These are phyloP conservation scores for Talaromyces funiculosus DNA, from an alignment of 2,329 filamentous ascomycete genomes.

Conservation along the genomic window DNA sequence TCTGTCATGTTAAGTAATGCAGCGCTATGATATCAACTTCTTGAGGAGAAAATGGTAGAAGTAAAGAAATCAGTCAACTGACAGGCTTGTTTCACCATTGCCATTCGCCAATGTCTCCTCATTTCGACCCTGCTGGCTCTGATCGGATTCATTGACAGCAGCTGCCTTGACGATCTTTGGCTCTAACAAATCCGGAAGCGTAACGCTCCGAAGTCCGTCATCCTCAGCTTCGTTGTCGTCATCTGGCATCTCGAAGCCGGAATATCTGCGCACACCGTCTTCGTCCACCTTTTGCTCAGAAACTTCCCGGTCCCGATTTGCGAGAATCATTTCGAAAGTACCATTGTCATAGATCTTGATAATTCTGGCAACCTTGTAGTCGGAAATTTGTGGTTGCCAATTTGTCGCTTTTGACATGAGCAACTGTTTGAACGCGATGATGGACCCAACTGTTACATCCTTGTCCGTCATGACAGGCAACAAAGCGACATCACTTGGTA, in stretches of 20 bases:
- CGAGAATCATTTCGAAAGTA: slow-evolving; percentile 58
- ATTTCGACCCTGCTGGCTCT: slow-evolving; percentile 1
- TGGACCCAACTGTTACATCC: slow-evolving; percentile 31
- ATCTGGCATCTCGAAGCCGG: slow-evolving; percentile 69
- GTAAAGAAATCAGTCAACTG: slow-evolving; percentile 31
- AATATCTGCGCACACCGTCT: slow-evolving; percentile 68
- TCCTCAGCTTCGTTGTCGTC: slow-evolving; percentile 49
- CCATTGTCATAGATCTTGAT: slow-evolving; percentile 51
- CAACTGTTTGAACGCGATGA: slow-evolving; percentile 45
- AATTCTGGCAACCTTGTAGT: slow-evolving; percentile 61
- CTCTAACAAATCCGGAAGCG: slow-evolving; percentile 60
- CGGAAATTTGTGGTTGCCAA: slow-evolving; percentile 44
- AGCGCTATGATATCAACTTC: background rate
- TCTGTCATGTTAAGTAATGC: slow-evolving; percentile 24
- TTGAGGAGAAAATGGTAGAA: background rate
- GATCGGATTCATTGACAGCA: background rate
- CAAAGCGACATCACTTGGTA: slow-evolving; percentile 56
- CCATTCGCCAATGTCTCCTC: slow-evolving; percentile 19
- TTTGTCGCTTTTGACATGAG: slow-evolving; percentile 44
- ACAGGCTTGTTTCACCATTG: slow-evolving; percentile 31
- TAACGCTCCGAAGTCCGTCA: slow-evolving; percentile 56
- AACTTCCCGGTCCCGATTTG: slow-evolving; percentile 60
- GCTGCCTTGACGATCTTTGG: slow-evolving; percentile 57
- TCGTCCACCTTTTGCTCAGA: slow-evolving; percentile 54
- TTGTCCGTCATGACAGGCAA: slow-evolving; percentile 45